These are phyloP conservation scores for Polyplosphaeria fusca DNA, from an alignment of 495 filamentous ascomycete species.

Conservation along the genomic window DNA sequence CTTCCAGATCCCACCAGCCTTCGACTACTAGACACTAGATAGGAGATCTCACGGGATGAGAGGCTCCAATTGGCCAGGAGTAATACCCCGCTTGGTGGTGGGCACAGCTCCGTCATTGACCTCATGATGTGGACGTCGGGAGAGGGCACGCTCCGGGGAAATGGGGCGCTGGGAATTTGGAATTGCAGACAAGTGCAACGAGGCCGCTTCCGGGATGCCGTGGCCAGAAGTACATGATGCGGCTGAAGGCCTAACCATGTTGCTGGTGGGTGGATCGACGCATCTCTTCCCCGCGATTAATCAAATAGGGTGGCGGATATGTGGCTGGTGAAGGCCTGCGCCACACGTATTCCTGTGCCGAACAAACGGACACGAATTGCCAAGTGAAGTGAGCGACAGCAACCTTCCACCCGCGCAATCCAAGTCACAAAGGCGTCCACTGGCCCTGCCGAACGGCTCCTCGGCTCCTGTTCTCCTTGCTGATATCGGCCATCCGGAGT, in stretches of 20 bases:
- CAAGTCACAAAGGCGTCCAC: too few relatives aligned
- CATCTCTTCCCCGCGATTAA: too few relatives aligned
- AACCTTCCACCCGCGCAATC: background rate
- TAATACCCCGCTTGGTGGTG: background rate
- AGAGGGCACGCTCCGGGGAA: background rate
- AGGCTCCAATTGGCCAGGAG: background rate
- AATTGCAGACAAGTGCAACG: too few relatives aligned
- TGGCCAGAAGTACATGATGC: too few relatives aligned
- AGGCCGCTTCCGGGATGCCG: too few relatives aligned
- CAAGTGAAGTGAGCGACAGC: background rate
- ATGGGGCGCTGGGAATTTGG: constrained; percentile 1
- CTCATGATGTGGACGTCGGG: background rate
- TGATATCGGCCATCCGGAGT: background rate
- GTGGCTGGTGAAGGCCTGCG: too few relatives aligned
- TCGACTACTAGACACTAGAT: too few relatives aligned
- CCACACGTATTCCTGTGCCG: background rate
- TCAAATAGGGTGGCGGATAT: too few relatives aligned
- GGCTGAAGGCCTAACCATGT: too few relatives aligned
- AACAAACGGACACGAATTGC: constrained; percentile 27
- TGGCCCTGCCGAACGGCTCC: too few relatives aligned
- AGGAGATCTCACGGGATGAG: too few relatives aligned
- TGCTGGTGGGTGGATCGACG: too few relatives aligned
- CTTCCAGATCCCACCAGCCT: background rate
- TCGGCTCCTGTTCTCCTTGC: background rate
- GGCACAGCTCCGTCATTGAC: background rate